Evolutionary conservation across 2,329 filamentous ascomycete species (phyloP).

Genomic region (Chaetomiaceae sp.): DNA sequence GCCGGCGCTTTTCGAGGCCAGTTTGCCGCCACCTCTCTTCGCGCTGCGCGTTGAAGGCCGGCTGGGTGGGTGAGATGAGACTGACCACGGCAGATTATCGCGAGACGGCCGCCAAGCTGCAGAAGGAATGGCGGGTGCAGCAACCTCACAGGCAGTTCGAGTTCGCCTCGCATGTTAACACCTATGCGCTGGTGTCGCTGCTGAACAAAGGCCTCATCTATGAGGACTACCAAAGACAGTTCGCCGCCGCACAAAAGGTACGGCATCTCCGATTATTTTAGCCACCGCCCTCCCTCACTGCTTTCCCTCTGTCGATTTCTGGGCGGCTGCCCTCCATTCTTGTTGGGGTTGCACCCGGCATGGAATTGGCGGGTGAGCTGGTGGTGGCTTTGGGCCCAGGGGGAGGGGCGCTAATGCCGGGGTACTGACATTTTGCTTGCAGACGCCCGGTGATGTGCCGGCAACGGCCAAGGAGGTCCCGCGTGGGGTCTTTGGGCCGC

Average conservation of each 20-base stretch:
- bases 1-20: conserved; percentile 8
- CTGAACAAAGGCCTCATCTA: conserved; percentile 62
- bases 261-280: conserved; percentile 16
- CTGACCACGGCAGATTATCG: conserved; percentile 53
- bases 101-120: conserved; percentile 63
- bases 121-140: conserved; percentile 63
- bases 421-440: conserved; percentile 41
- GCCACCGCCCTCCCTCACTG: not conserved
- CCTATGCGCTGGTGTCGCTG: conserved; percentile 58
- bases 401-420: conserved; percentile 20
- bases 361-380: conserved; percentile 19
- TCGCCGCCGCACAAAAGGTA: conserved; percentile 45
- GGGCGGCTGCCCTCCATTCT: conserved; percentile 13
- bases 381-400: conserved; percentile 12
- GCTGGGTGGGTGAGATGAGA: conserved; percentile 22
- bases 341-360: conserved; percentile 21
- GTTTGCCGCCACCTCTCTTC: conserved; percentile 9
- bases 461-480: conserved; percentile 44
- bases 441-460: conserved; percentile 47
- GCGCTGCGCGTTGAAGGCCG: conserved; percentile 3
- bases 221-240: conserved; percentile 55
- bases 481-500: conserved; percentile 54
- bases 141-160: conserved; percentile 59
- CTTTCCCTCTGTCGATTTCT: conserved; percentile 1
- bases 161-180: conserved; percentile 62